Evolutionary conservation across 2,329 filamentous ascomycete species (phyloP), one percentile per base, ranked within the genome.

Genomic region (Xylogone sp.): DNA sequence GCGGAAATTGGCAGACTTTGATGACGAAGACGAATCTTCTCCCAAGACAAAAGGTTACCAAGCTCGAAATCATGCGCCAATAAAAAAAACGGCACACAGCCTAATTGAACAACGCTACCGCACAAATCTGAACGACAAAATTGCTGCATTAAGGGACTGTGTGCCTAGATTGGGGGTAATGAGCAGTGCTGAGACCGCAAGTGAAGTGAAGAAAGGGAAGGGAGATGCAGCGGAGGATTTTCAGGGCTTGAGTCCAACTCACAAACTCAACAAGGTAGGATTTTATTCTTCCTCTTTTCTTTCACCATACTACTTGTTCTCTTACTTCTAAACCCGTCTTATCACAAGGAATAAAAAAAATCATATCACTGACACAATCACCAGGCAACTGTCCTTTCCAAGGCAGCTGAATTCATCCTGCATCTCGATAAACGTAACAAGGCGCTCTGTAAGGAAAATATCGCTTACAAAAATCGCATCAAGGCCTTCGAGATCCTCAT

Each of bases 391-490:
- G 80, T 97, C 43, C 73, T 97, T 47, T 91, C 90, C 59, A 97
- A 97, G 70, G 93, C 93, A 6, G 97, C 92, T 9, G 93, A 97
- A 68, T 97, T 97, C 63, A 97, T 97, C 59, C 83, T 86, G 24
- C 91, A 97, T 69, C 75, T 97, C 2, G 93, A 97, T 68, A 94
- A 94, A 71, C 83, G 90, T 19, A 96, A 96, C 62, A 87, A 84
- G 59, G 83, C 87, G 2, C 75, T 97, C 10, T 74, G 84, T 42
- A 90, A 96, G 45, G 92, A 97, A 66, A 92, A 96, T 64, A 78
- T 75, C 22, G 79, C 79, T 2, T 80, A 96, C 71, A 91, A 92
- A 68, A 81, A 83, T 24, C 82, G 90, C 29, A 81, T 97, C 39
- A 83, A 87, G n/a, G 83, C 83, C 0, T 87, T 87, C 52, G 83